Percentiles rank a stretch among this genome's conserved stretches.
phyloP scores from a whole-genome alignment of 1,284 basidiomycete genomes.

The Ceratobasidium theobromae region DNA sequence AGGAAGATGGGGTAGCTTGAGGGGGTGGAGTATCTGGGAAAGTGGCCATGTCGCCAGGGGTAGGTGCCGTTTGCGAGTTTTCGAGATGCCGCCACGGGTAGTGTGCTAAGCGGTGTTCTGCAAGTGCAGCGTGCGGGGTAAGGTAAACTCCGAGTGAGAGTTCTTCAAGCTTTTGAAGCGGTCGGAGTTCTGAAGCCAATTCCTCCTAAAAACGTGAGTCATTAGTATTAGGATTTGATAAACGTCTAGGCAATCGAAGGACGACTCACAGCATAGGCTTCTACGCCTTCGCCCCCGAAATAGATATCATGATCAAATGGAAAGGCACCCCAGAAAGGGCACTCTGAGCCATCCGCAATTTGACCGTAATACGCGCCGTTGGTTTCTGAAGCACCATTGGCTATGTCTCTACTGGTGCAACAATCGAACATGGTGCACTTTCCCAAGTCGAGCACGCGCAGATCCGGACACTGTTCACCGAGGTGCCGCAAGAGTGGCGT shows the following conservation, averaged over 20 bases:
- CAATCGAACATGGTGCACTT: slow-evolving; percentile 26
- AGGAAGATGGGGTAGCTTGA: neutral
- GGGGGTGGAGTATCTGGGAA: neutral
- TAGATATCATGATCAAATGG: slow-evolving; percentile 14
- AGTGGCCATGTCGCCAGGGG: neutral
- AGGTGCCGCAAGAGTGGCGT: slow-evolving; percentile 2
- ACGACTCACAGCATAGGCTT: slow-evolving; percentile 17
- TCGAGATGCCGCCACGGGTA: slow-evolving; percentile 13
- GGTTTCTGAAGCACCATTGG: neutral
- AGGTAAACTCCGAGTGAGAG: slow-evolving; percentile 19
- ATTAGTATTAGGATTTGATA: neutral
- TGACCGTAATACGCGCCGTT: neutral
- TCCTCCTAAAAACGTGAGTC: neutral
- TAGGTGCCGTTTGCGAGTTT: neutral
- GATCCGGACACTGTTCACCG: slow-evolving; percentile 1
- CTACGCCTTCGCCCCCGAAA: slow-evolving; percentile 5
- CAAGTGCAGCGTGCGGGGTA: neutral
- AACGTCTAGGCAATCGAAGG: neutral
- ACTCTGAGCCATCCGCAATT: slow-evolving; percentile 1
- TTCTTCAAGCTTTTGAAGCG: slow-evolving; percentile 18
- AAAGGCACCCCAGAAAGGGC: slow-evolving; percentile 18
- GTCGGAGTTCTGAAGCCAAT: slow-evolving; percentile 9
- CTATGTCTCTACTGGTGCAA: neutral
- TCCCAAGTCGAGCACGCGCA: neutral
- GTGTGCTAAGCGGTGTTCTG: slow-evolving; percentile 18